phyloP scores from a whole-genome alignment of 1,284 basidiomycete genomes.

The Sparassis latifolia region DNA sequence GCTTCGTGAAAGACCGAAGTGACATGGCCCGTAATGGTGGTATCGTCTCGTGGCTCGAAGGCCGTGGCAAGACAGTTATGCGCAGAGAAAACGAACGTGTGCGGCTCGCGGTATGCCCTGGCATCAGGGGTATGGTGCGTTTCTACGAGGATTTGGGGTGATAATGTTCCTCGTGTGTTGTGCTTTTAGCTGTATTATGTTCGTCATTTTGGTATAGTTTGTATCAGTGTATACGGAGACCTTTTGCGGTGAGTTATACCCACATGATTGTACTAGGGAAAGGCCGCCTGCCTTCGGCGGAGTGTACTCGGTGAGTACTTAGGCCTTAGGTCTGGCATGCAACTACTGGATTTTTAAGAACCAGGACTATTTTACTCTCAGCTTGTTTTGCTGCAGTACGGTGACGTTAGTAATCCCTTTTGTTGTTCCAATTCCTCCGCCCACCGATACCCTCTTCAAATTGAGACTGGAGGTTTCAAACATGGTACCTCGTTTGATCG shows the following conservation, averaged over 20 bases:
- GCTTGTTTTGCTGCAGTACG: neutral
- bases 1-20: conserved; percentile 36
- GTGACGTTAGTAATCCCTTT: no score
- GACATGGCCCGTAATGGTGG: conserved; percentile 24
- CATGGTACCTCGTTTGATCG: no score
- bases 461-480: no score
- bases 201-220: neutral
- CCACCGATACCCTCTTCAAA: no score
- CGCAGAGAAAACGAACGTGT: conserved; percentile 57
- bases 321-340: neutral
- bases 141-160: conserved; percentile 43
- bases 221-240: neutral
- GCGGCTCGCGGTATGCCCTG: conserved; percentile 60
- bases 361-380: neutral
- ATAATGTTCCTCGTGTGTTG: neutral
- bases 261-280: no score
- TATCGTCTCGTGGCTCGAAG: conserved; percentile 51
- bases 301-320: neutral
- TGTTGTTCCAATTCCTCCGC: no score
- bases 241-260: no score
- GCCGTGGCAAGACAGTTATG: conserved; percentile 31
- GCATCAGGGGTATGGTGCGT: conserved; percentile 46
- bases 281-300: no score
- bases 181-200: neutral
- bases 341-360: neutral